Conservation (phyloP, 495 filamentous ascomycete species). For the Astrothelium macrocarpum region DNA sequence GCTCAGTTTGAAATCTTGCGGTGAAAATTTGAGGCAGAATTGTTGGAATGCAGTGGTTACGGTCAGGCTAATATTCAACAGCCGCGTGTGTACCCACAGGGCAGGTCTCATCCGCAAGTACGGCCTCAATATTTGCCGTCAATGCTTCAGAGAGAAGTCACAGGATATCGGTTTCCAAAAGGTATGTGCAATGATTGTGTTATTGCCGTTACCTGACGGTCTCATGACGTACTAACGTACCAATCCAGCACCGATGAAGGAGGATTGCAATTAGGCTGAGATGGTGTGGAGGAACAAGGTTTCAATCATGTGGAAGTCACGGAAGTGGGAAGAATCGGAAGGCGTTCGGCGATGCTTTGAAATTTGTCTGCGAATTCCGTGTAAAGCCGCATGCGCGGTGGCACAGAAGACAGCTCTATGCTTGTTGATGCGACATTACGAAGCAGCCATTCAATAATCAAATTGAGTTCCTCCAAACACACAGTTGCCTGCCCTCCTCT, state of each 20-base stretch:
- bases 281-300: background rate
- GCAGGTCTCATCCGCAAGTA: constrained; percentile 98
- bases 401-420: background rate
- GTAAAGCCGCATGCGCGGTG: background rate
- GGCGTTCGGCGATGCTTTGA: background rate
- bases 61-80: constrained; percentile 22
- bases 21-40: background rate
- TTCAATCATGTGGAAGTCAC: background rate
- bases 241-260: background rate
- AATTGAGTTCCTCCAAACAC: background rate
- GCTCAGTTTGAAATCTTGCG: constrained; percentile 19
- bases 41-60: background rate
- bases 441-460: background rate
- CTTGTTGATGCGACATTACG: background rate
- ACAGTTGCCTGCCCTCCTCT: background rate
- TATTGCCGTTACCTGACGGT: background rate
- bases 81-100: constrained; percentile 91
- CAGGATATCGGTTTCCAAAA: constrained; percentile 95
- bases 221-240: background rate
- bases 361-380: background rate
- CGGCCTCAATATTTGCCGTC: constrained; percentile 97
- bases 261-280: background rate
- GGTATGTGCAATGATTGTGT: constrained; percentile 44
- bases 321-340: background rate
- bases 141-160: constrained; percentile 98